Conservation (phyloP, 371 early-diverging fungal species). For the Apophysomyces trapeziformis region DNA sequence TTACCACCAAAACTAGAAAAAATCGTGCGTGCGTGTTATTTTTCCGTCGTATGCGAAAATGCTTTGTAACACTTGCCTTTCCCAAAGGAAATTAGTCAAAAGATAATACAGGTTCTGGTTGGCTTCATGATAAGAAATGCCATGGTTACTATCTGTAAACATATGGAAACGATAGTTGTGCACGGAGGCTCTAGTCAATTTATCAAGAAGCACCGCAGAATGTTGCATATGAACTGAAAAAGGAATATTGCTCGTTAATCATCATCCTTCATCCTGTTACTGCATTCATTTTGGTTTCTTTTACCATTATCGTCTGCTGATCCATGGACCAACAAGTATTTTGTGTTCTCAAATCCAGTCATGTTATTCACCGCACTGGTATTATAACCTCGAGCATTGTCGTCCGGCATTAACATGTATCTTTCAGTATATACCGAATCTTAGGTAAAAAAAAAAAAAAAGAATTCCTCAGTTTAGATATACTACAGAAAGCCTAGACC, state of each 20-base stretch:
- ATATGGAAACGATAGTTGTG: slow-evolving; percentile 82
- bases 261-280: no score
- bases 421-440: slow-evolving; percentile 97
- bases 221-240: slow-evolving; percentile 72
- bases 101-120: slow-evolving; percentile 63
- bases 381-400: slow-evolving; percentile 82
- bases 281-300: background rate
- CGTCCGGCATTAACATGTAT: slow-evolving; percentile 88
- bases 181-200: slow-evolving; percentile 60
- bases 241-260: slow-evolving; percentile 7
- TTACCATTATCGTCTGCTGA: slow-evolving; percentile 86
- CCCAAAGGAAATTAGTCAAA: slow-evolving; percentile 49
- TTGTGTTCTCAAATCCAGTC: slow-evolving; percentile 78
- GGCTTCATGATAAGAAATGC: slow-evolving; percentile 75
- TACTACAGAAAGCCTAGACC: no score
- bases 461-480: background rate
- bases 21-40: background rate
- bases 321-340: slow-evolving; percentile 91
- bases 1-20: slow-evolving; percentile 47
- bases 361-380: slow-evolving; percentile 79
- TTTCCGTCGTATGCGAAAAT: background rate
- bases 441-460: slow-evolving; percentile 8
- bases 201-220: slow-evolving; percentile 63
- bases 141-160: slow-evolving; percentile 92
- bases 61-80: slow-evolving; percentile 32